Evolutionary conservation across 805 yeast genomes (phyloP), one percentile per base, ranked within the genome.

Genomic region (Candida ortonii): DNA sequence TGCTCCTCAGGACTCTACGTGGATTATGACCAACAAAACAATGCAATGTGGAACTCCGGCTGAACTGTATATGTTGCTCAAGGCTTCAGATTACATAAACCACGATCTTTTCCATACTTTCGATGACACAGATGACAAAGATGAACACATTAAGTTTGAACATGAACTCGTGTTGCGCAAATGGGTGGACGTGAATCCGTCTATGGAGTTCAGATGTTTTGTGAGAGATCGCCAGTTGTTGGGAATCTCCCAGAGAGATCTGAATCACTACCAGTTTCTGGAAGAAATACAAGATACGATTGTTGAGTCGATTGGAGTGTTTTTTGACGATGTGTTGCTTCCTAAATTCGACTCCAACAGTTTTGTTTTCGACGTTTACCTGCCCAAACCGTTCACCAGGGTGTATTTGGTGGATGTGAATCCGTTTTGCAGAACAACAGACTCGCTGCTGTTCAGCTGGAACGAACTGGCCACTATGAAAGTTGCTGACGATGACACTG

Each of bases 1-100:
- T 1, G 84, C 96, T 2, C 98, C 99, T 1, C 81, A 80, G 53
- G 99, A 93, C 61, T 85, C 97, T 2, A 74, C 80, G 0, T 93
- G 97, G 98, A 90, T 93, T 14, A 62, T 84, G 50, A 71, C 93
- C 3, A 78, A 83, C 20, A 84, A 86, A 50, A 71, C 85, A 3
- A 73, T 83, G 71, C 72, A 76, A 50, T 89, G 97, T 52, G 67
- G 62, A 11, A 71, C 70, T 20, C 77, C 82, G 0, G 71, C 80
- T 23, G 99, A 93, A 45, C 62, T 93, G 0, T 93, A 88, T 44
- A 57, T 93, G 30, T 60, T 93, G 7, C 61, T 93, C 34, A 90
- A 90, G 50, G 78, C 96, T 1, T 86, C 96, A 0, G 89, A 85
- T 50, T 93, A 89, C 56, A 73, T 89, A 8, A 78, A 80, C 31